phyloP scores from a whole-genome alignment of 2,329 filamentous ascomycete species.

The Bimuria novae-zelandiae region DNA sequence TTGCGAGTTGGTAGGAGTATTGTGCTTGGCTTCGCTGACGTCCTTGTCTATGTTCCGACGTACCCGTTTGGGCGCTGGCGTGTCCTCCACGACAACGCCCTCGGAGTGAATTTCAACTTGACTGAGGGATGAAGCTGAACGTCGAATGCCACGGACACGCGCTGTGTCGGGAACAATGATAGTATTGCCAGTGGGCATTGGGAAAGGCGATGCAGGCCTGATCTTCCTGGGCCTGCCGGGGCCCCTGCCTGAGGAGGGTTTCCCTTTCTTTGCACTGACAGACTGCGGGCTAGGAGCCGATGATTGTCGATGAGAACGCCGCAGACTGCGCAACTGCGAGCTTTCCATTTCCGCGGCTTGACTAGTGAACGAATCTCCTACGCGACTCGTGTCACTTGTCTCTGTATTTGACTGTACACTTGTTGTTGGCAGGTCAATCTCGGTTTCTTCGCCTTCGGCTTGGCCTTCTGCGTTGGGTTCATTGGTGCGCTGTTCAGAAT shows the following conservation, averaged over 20 bases:
- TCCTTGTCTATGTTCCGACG: constrained; percentile 29
- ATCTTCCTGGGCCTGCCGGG: constrained; percentile 20
- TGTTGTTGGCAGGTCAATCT: constrained; percentile 4
- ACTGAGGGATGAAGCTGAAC: constrained; percentile 36
- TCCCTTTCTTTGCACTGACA: constrained; percentile 30
- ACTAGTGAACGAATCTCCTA: constrained; percentile 45
- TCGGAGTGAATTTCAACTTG: constrained; percentile 32
- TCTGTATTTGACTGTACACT: constrained; percentile 14
- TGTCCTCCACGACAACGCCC: constrained; percentile 30
- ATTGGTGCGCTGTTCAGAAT: constrained; percentile 7
- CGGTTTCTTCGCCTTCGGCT: constrained; percentile 30
- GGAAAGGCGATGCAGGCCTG: constrained; percentile 22
- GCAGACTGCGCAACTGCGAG: constrained; percentile 23
- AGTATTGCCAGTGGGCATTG: constrained; percentile 5
- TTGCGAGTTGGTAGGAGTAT: not conserved
- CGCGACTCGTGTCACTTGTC: constrained; percentile 35
- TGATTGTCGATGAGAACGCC: constrained; percentile 35
- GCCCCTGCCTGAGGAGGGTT: not conserved
- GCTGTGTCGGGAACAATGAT: constrained; percentile 20
- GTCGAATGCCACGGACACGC: constrained; percentile 30
- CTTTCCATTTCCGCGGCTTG: constrained; percentile 22
- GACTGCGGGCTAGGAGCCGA: constrained; percentile 24
- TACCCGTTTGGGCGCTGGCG: constrained; percentile 36
- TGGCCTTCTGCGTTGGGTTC: constrained; percentile 15
- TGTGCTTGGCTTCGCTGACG: constrained; percentile 34